Percentiles rank a stretch among this genome's conserved stretches.
These are phyloP conservation scores for Eucalyptus shirleyi DNA, from an alignment of 345 rosid species.

Conservation along the genomic window DNA sequence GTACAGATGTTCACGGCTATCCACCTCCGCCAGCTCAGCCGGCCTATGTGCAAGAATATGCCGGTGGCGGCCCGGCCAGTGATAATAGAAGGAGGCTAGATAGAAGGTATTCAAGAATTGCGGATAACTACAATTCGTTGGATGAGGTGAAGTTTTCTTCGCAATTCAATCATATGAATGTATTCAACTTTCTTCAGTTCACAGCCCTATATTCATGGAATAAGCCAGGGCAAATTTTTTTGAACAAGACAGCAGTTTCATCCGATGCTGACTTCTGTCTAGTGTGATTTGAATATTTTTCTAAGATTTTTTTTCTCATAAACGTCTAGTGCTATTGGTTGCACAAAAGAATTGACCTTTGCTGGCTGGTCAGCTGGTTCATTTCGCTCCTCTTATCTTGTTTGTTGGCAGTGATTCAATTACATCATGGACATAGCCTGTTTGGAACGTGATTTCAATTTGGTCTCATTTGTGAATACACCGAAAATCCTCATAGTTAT, in stretches of 20 bases:
- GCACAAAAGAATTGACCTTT: background rate
- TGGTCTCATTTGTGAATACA: background rate
- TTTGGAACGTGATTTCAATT: background rate
- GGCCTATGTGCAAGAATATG: conserved; percentile 8
- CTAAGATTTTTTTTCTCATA: background rate
- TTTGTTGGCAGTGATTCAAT: background rate
- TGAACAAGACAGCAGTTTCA: background rate
- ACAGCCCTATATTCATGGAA: background rate
- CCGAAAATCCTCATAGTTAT: background rate
- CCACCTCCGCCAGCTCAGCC: conserved; percentile 2
- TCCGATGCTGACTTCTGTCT: background rate
- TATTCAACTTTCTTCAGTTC: background rate
- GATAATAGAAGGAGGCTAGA: conserved; percentile 42
- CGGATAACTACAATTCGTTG: conserved; percentile 68
- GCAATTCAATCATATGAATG: background rate
- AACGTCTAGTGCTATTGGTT: background rate
- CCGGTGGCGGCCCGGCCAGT: background rate
- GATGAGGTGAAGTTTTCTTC: conserved; percentile 42
- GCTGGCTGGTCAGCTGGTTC: background rate
- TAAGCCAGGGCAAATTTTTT: background rate
- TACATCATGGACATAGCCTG: background rate
- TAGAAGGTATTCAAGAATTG: conserved; percentile 58
- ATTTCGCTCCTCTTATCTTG: background rate
- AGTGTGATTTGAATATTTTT: background rate
- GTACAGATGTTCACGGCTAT: conserved; percentile 22